Evolutionary conservation across 345 rosid species (phyloP).

Genomic region (Combretum micranthum): DNA sequence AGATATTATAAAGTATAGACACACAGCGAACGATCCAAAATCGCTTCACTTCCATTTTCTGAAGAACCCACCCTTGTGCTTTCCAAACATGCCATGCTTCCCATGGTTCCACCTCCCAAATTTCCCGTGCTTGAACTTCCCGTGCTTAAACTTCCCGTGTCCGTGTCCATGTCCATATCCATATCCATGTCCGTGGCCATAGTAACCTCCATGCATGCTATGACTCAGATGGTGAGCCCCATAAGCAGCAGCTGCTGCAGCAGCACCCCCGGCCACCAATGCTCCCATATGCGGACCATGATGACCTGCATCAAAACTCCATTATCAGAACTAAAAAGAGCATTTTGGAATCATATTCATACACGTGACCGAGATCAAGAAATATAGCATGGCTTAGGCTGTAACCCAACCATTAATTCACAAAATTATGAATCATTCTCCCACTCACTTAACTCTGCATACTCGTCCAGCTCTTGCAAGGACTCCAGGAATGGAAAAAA

Average conservation of each 20-base stretch:
- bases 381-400: not conserved
- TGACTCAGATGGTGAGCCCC: slow-evolving; percentile 65
- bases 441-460: no score
- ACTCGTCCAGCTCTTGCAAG: no score
- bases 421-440: no score
- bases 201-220: slow-evolving; percentile 31
- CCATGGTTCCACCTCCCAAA: slow-evolving; percentile 60
- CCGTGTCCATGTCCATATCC: slow-evolving; percentile 51
- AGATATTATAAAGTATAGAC: no score
- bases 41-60: slow-evolving; percentile 43
- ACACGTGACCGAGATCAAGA: not conserved
- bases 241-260: slow-evolving; percentile 64
- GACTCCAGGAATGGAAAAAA: no score
- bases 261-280: slow-evolving; percentile 61
- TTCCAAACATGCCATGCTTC: slow-evolving; percentile 65
- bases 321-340: not conserved
- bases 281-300: slow-evolving; percentile 46
- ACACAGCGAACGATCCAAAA: no score
- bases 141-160: slow-evolving; percentile 37
- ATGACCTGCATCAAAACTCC: slow-evolving; percentile 23
- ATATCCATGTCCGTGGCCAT: slow-evolving; percentile 64
- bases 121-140: slow-evolving; percentile 60
- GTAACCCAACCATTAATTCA: no score
- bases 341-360: not conserved
- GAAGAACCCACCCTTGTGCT: slow-evolving; percentile 51